These are phyloP conservation scores for Tagetes erecta DNA, from an alignment of 129 eudicot species.

Conservation along the genomic window DNA sequence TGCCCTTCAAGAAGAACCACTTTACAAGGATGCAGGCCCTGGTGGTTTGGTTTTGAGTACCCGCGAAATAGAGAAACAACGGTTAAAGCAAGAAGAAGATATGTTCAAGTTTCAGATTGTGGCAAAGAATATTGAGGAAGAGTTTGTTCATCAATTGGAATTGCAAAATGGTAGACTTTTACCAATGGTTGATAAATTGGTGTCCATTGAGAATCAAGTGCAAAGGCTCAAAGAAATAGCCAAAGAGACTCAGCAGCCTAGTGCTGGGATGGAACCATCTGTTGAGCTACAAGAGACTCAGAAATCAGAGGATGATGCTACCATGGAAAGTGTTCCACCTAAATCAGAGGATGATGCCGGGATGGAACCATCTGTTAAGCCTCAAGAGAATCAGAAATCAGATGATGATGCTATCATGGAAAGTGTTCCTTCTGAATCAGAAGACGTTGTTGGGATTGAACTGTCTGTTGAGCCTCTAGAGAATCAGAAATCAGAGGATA, in stretches of 20 bases:
- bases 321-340: too few species aligned
- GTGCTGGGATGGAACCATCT: not conserved
- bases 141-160: slow-evolving; percentile 29
- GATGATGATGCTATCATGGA: too few species aligned
- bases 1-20: slow-evolving; percentile 61
- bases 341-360: too few species aligned
- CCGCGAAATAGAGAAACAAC: slow-evolving; percentile 62
- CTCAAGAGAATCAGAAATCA: too few species aligned
- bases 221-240: slow-evolving; percentile 40
- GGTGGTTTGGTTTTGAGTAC: slow-evolving; percentile 77
- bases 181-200: slow-evolving; percentile 41
- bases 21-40: slow-evolving; percentile 74
- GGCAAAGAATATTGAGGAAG: slow-evolving; percentile 37
- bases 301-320: too few species aligned
- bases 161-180: slow-evolving; percentile 32
- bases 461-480: too few species aligned
- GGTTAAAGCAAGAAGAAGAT: slow-evolving; percentile 49
- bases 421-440: too few species aligned
- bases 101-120: slow-evolving; percentile 36
- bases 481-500: too few species aligned
- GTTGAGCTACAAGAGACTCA: not conserved
- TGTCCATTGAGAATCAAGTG: slow-evolving; percentile 44
- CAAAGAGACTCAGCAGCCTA: slow-evolving; percentile 30
- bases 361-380: too few species aligned
- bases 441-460: too few species aligned